Conservation (phyloP, 1,284 basidiomycete species). For the Cutaneotrichosporon daszewskae region DNA sequence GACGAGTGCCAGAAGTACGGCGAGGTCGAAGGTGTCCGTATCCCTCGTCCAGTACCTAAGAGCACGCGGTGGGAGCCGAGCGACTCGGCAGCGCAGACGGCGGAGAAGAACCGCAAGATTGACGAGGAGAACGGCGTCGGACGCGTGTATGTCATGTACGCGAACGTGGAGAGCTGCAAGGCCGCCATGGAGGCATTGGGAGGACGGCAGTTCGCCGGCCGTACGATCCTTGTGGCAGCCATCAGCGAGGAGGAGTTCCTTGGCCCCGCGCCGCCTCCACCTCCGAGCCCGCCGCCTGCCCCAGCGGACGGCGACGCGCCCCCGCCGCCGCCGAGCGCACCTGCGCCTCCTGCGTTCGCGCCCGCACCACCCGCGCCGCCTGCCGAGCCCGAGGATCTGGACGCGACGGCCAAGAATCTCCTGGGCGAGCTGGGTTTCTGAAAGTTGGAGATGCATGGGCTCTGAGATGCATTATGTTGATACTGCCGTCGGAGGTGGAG, state of each 20-base stretch:
- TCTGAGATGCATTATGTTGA: too few species aligned
- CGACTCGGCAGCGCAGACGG: conserved; percentile 54
- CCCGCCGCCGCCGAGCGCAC: not conserved
- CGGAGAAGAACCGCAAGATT: conserved; percentile 53
- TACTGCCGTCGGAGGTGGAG: too few species aligned
- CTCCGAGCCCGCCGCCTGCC: conserved; percentile 25
- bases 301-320: conserved; percentile 16
- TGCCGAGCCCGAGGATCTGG: conserved; percentile 27
- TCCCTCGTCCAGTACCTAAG: conserved; percentile 71
- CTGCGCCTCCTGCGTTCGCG: not conserved
- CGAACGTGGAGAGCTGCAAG: conserved; percentile 57
- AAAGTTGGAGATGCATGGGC: too few species aligned
- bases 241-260: conserved; percentile 47
- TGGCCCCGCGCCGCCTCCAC: conserved; percentile 39
- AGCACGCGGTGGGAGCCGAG: conserved; percentile 71
- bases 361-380: conserved; percentile 18
- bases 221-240: conserved; percentile 62
- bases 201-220: conserved; percentile 83
- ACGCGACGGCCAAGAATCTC: conserved; percentile 31
- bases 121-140: conserved; percentile 89
- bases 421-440: conserved; percentile 23
- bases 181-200: conserved; percentile 76
- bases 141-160: conserved; percentile 85
- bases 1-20: conserved; percentile 86
- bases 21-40: conserved; percentile 72